These are phyloP conservation scores for Tremellales sp. DNA, from an alignment of 1,284 basidiomycete genomes.

Conservation along the genomic window DNA sequence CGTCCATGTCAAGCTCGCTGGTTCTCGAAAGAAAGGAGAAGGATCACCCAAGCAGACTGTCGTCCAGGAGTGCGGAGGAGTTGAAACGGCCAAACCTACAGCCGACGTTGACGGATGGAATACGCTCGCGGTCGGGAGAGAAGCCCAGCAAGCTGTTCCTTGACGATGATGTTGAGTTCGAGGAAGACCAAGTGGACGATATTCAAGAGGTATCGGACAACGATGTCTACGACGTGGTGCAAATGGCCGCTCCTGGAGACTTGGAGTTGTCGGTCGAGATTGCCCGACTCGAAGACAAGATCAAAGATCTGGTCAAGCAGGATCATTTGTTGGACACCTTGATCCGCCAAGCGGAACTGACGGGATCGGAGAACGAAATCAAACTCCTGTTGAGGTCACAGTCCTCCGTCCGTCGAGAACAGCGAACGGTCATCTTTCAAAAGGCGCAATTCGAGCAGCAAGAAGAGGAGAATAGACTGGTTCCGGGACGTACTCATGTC, in stretches of 20 bases:
- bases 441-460: constrained; percentile 87
- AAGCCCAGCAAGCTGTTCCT: constrained; percentile 33
- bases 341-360: constrained; percentile 89
- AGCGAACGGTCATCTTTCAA: constrained; percentile 80
- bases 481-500: constrained; percentile 72
- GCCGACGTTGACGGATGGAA: neutral
- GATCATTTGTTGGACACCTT: constrained; percentile 76
- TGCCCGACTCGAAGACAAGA: constrained; percentile 65
- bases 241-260: constrained; percentile 76
- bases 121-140: constrained; percentile 5
- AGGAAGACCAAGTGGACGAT: constrained; percentile 48
- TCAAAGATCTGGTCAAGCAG: constrained; percentile 72
- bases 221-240: constrained; percentile 53
- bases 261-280: constrained; percentile 81
- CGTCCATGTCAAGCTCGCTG: constrained; percentile 24
- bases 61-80: constrained; percentile 37
- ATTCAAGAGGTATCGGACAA: constrained; percentile 44
- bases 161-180: constrained; percentile 34
- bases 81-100: constrained; percentile 13
- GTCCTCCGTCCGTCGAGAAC: constrained; percentile 72
- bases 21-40: constrained; percentile 12
- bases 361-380: constrained; percentile 81
- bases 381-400: constrained; percentile 75
- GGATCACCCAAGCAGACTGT: constrained; percentile 13
- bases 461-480: constrained; percentile 74